A percentile compares a stretch with the other conserved stretches of the same genome.
phyloP scores from a whole-genome alignment of 257 asterid species.

The Solanum megistacrolobum region DNA sequence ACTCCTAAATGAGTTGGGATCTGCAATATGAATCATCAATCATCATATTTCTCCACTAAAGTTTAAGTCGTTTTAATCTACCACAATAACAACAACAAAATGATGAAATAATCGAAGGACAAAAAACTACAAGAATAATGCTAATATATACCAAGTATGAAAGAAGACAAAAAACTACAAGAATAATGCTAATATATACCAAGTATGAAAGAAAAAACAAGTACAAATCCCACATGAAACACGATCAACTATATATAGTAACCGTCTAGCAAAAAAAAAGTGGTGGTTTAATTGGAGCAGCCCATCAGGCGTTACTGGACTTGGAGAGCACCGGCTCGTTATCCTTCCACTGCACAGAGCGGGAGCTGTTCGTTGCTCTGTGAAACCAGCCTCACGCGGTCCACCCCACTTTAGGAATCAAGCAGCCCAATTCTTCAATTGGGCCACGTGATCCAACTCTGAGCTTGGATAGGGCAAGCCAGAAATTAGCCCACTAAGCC shows the following conservation, averaged over 20 bases:
- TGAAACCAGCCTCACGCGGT: background rate
- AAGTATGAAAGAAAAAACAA: too few relatives aligned
- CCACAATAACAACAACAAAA: background rate
- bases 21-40: background rate
- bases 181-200: too few relatives aligned
- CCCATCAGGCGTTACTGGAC: background rate
- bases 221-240: too few relatives aligned
- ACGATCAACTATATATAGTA: too few relatives aligned
- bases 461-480: background rate
- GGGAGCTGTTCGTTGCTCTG: background rate
- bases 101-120: background rate
- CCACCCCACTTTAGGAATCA: background rate
- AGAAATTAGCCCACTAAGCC: background rate
- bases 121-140: too few relatives aligned
- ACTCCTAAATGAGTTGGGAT: background rate
- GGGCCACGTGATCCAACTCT: background rate
- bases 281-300: background rate
- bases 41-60: too few relatives aligned
- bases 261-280: background rate
- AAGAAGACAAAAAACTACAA: background rate
- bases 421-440: background rate
- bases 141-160: too few relatives aligned
- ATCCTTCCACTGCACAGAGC: background rate
- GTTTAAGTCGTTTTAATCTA: background rate
- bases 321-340: background rate